A percentile compares a stretch with the other conserved stretches of the same genome.
phyloP scores from a whole-genome alignment of 805 yeast species.

The Candida coquimbonensis region DNA sequence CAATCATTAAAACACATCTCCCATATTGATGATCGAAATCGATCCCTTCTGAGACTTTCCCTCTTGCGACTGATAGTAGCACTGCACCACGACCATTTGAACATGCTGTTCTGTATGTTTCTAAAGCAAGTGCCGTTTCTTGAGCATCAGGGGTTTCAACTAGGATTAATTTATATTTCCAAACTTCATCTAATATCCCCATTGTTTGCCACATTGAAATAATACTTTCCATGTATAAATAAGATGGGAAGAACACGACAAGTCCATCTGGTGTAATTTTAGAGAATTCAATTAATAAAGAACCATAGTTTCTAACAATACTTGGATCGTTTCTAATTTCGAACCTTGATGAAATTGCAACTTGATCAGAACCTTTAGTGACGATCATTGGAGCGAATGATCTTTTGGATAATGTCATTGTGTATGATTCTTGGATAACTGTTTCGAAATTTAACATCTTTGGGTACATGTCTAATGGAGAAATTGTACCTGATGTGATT shows the following conservation, averaged over 20 bases:
- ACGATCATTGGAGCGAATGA: conserved; percentile 94
- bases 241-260: conserved; percentile 96
- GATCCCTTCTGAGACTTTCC: conserved; percentile 96
- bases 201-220: conserved; percentile 98
- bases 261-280: conserved; percentile 97
- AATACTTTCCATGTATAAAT: conserved; percentile 95
- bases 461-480: conserved; percentile 98
- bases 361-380: conserved; percentile 97
- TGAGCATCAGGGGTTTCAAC: conserved; percentile 99
- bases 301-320: conserved; percentile 95
- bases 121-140: conserved; percentile 92
- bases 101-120: conserved; percentile 93
- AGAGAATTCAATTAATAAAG: conserved; percentile 82
- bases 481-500: conserved; percentile 95
- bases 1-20: conserved; percentile 95
- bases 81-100: conserved; percentile 98
- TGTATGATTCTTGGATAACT: conserved; percentile 87
- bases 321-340: conserved; percentile 97
- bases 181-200: conserved; percentile 97
- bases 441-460: conserved; percentile 92
- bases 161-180: conserved; percentile 91
- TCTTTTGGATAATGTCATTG: conserved; percentile 90
- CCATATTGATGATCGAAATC: conserved; percentile 99
- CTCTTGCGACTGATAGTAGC: conserved; percentile 94
- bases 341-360: conserved; percentile 90